A percentile compares a stretch with the other conserved stretches of the same genome.
Evolutionary conservation across 306 rosid species (phyloP).

Genomic region (Trifolium fragiferum): DNA sequence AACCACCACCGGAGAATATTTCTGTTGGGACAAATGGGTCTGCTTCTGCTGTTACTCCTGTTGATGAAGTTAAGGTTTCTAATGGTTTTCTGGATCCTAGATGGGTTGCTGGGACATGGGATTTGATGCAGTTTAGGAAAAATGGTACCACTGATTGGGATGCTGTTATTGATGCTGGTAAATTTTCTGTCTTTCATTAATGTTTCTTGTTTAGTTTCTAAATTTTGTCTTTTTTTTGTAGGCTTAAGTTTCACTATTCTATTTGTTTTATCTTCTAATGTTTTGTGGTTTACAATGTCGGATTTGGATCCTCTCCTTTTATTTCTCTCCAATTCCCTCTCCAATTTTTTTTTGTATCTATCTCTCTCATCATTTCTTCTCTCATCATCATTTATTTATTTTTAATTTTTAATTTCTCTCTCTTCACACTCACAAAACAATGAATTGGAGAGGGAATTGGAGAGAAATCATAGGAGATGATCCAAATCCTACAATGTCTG

Average conservation of each 20-base stretch:
- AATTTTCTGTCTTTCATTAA: not conserved
- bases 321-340: no score
- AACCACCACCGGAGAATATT: constrained; percentile 40
- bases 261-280: not conserved
- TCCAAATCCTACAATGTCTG: no score
- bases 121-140: constrained; percentile 85
- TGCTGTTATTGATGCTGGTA: constrained; percentile 96
- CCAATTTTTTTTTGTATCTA: no score
- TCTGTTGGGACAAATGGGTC: constrained; percentile 64
- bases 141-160: constrained; percentile 86
- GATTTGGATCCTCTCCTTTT: no score
- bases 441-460: no score
- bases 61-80: constrained; percentile 46
- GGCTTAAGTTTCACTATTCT: not conserved
- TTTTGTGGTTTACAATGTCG: not conserved
- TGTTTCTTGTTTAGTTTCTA: not conserved
- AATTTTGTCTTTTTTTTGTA: not conserved
- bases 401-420: no score
- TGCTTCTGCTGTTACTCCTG: constrained; percentile 32
- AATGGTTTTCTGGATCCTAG: constrained; percentile 60
- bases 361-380: no score
- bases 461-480: no score
- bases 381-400: no score
- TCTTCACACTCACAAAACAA: no score
- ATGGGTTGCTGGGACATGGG: constrained; percentile 96